phyloP scores from a whole-genome alignment of 257 asterid species.

The Solanum phureja region DNA sequence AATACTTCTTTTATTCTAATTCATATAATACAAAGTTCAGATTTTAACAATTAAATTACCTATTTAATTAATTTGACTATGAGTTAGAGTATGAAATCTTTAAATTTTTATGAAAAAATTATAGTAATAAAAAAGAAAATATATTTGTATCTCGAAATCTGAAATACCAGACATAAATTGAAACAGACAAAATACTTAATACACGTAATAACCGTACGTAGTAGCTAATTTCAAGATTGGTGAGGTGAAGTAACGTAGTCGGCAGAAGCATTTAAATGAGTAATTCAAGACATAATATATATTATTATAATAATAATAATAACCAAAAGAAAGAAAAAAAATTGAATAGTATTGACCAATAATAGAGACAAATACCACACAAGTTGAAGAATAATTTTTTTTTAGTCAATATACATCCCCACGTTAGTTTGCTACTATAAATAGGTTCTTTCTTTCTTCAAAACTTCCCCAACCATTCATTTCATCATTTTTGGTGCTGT shows the following conservation, averaged over 20 bases:
- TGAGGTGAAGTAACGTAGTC: constrained; percentile 19
- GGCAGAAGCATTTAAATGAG: background rate
- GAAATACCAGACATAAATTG: background rate
- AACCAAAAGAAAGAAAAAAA: background rate
- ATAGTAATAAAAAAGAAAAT: background rate
- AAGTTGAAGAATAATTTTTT: background rate
- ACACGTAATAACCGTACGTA: background rate
- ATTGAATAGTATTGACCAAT: background rate
- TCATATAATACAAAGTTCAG: background rate
- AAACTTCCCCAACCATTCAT: background rate
- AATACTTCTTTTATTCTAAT: background rate
- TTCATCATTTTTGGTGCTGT: background rate
- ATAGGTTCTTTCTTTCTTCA: background rate
- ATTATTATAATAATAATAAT: background rate
- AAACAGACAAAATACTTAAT: background rate
- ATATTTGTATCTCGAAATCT: background rate
- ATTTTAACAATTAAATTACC: background rate
- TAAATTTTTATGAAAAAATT: background rate
- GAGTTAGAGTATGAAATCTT: background rate
- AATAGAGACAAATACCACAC: background rate
- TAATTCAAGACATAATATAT: background rate
- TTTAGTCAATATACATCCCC: background rate
- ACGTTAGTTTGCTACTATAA: constrained; percentile 25
- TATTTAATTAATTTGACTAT: background rate
- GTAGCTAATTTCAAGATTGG: constrained; percentile 11